A percentile compares a stretch with the other conserved stretches of the same genome.
Conservation (phyloP, 1,139 yeast species). For the Suhomyces coccinellae region DNA sequence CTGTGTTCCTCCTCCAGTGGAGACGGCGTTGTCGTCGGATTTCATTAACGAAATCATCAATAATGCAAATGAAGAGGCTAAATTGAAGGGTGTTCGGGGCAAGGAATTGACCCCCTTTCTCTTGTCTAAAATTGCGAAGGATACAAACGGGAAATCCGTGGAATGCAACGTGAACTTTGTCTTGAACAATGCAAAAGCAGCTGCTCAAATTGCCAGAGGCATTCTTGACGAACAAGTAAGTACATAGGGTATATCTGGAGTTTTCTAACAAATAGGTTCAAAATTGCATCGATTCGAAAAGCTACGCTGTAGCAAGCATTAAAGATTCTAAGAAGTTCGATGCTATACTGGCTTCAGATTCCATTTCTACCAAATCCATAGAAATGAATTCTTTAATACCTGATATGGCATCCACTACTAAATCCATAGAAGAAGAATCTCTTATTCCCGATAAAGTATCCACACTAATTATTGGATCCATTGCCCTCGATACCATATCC, state of each 20-base stretch:
- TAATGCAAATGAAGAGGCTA: slow-evolving; percentile 60
- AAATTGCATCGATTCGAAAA: slow-evolving; percentile 8
- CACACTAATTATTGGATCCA: slow-evolving; percentile 64
- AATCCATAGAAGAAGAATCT: background rate
- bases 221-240: slow-evolving; percentile 41
- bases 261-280: slow-evolving; percentile 1
- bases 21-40: slow-evolving; percentile 55
- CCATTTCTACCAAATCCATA: background rate
- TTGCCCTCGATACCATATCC: slow-evolving; percentile 74
- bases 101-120: slow-evolving; percentile 80
- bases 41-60: slow-evolving; percentile 58
- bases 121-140: slow-evolving; percentile 60
- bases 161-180: slow-evolving; percentile 75
- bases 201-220: slow-evolving; percentile 63
- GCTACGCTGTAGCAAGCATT: background rate
- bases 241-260: slow-evolving; percentile 3
- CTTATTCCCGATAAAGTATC: slow-evolving; percentile 8
- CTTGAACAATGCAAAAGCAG: slow-evolving; percentile 69
- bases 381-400: background rate
- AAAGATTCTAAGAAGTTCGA: background rate
- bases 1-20: slow-evolving; percentile 80
- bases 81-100: slow-evolving; percentile 55
- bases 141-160: slow-evolving; percentile 70
- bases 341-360: background rate
- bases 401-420: slow-evolving; percentile 19